Evolutionary conservation across 2,329 filamentous ascomycete genomes (phyloP).

Genomic region (Fusarium continuum): DNA sequence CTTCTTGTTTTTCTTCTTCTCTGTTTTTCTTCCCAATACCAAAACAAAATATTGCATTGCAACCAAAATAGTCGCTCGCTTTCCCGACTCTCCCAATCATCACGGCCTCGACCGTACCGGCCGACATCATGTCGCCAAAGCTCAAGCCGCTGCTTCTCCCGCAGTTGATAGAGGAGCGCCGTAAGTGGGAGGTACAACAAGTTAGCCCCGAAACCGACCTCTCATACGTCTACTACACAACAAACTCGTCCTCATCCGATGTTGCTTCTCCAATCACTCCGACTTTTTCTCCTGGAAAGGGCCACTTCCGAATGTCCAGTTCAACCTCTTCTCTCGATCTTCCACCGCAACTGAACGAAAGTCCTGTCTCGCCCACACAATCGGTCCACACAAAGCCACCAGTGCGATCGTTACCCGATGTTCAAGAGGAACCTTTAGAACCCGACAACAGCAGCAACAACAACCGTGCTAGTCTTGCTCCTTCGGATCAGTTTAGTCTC

Average conservation of each 20-base stretch:
- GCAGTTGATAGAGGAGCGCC: slow-evolving; percentile 61
- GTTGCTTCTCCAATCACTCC: slow-evolving; percentile 75
- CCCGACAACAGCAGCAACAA: slow-evolving; percentile 58
- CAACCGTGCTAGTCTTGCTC: slow-evolving; percentile 59
- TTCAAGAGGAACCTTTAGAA: slow-evolving; percentile 84
- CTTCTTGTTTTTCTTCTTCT: slow-evolving; percentile 26
- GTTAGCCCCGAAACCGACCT: slow-evolving; percentile 48
- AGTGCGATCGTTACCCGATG: slow-evolving; percentile 78
- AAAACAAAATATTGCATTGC: slow-evolving; percentile 12
- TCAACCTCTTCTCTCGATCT: slow-evolving; percentile 82
- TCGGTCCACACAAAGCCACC: slow-evolving; percentile 58
- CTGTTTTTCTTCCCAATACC: slow-evolving; percentile 18
- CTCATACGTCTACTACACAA: slow-evolving; percentile 55
- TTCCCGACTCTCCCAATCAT: slow-evolving; percentile 19
- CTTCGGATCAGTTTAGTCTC: slow-evolving; percentile 53
- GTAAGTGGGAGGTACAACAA: slow-evolving; percentile 51
- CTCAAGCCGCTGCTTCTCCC: slow-evolving; percentile 65
- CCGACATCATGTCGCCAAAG: slow-evolving; percentile 56
- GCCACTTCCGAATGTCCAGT: slow-evolving; percentile 73
- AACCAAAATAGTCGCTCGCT: slow-evolving; percentile 28
- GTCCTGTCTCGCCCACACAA: slow-evolving; percentile 62
- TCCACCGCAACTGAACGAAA: slow-evolving; percentile 57
- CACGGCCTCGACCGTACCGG: slow-evolving; percentile 39
- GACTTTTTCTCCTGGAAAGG: slow-evolving; percentile 69
- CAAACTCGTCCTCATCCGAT: slow-evolving; percentile 70